Conservation (phyloP, 495 filamentous ascomycete genomes). For the Aspergillus leporis region DNA sequence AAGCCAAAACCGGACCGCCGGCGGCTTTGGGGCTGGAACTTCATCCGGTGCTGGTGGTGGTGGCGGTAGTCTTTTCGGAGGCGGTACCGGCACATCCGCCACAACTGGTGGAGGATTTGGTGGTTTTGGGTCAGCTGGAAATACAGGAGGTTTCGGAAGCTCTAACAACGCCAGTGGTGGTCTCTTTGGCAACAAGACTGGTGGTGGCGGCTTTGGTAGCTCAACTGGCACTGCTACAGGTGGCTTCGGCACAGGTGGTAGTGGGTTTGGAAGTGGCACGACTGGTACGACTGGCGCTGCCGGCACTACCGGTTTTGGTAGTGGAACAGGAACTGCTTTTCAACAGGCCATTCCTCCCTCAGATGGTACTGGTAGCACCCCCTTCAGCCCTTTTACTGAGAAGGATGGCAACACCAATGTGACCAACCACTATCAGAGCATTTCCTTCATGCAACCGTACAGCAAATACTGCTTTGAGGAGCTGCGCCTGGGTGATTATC, state of each 20-base stretch:
- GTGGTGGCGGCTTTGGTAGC: constrained; percentile 50
- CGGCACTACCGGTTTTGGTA: constrained; percentile 40
- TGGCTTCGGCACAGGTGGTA: constrained; percentile 32
- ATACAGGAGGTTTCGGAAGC: constrained; percentile 13
- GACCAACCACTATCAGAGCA: constrained; percentile 80
- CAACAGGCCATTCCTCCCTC: constrained; percentile 42
- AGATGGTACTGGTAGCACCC: constrained; percentile 70
- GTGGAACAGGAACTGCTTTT: constrained; percentile 50
- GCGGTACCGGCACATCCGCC: constrained; percentile 32
- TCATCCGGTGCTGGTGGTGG: too few relatives aligned
- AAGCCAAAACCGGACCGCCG: constrained; percentile 32
- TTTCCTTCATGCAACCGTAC: constrained; percentile 83
- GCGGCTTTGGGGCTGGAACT: constrained; percentile 44
- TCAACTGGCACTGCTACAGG: constrained; percentile 29
- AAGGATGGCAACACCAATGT: constrained; percentile 66
- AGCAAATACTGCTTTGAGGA: constrained; percentile 89
- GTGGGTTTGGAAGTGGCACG: constrained; percentile 37
- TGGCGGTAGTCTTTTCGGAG: constrained; percentile 55
- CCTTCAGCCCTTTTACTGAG: constrained; percentile 75
- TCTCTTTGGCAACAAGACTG: not conserved
- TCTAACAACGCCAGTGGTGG: constrained; percentile 7
- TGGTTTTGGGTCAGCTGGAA: constrained; percentile 22
- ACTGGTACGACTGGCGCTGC: constrained; percentile 28
- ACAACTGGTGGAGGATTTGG: constrained; percentile 46
- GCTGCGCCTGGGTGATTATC: constrained; percentile 84